These are phyloP conservation scores for Heteromeles arbutifolia DNA, from an alignment of 306 rosid species.

Conservation along the genomic window DNA sequence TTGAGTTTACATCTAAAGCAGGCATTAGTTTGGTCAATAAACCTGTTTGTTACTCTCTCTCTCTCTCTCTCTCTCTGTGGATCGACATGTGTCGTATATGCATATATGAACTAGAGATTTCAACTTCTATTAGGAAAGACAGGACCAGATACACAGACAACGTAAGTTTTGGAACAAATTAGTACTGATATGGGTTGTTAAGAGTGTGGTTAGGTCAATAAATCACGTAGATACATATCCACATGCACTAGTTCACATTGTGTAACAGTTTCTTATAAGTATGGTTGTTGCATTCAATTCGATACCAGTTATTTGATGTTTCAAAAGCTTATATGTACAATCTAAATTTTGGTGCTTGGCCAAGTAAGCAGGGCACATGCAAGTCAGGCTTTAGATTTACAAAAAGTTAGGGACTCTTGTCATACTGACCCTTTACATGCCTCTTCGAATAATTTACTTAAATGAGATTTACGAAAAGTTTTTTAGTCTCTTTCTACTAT, in stretches of 20 bases:
- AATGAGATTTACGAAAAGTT: not conserved
- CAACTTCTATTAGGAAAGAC: not conserved
- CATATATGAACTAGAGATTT: not conserved
- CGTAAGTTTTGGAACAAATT: not conserved
- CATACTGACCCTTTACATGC: constrained; percentile 7
- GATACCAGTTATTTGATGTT: not conserved
- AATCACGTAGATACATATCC: not conserved
- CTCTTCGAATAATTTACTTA: constrained; percentile 20
- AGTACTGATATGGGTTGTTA: not conserved
- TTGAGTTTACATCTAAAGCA: not conserved
- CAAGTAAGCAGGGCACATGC: not conserved
- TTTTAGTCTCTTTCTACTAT: not conserved
- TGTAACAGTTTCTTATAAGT: not conserved
- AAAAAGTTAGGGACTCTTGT: not conserved
- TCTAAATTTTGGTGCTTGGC: not conserved
- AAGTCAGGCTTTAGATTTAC: not conserved
- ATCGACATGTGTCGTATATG: not conserved
- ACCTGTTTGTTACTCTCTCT: not conserved
- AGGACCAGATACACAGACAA: not conserved
- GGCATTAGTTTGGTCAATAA: not conserved
- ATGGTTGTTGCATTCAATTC: not conserved
- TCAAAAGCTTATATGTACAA: not conserved
- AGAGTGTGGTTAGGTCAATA: not conserved
- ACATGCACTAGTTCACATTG: not conserved
- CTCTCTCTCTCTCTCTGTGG: too few species aligned